These are phyloP conservation scores for Colletotrichum cordylinicola DNA, from an alignment of 2,329 filamentous ascomycete species.

Conservation along the genomic window DNA sequence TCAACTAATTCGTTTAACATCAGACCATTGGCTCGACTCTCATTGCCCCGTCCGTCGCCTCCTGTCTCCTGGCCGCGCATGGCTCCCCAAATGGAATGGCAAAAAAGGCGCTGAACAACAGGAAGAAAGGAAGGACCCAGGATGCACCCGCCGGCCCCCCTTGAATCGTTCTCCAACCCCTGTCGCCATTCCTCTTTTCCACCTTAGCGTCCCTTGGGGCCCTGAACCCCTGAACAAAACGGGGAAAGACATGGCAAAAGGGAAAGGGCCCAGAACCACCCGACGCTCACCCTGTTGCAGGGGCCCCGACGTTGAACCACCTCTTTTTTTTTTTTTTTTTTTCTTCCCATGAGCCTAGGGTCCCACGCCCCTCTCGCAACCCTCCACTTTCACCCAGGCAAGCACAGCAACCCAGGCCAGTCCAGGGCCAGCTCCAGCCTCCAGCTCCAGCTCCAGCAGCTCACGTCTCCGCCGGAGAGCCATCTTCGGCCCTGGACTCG, in stretches of 20 bases:
- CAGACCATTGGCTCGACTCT: not conserved
- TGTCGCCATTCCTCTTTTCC: constrained; percentile 9
- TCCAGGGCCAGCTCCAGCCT: not conserved
- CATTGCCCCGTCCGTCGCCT: not conserved
- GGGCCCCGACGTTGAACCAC: not conserved
- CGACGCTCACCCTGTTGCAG: not conserved
- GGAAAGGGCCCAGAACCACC: constrained; percentile 18
- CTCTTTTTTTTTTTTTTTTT: not conserved
- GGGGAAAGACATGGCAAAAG: constrained; percentile 17
- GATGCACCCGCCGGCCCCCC: constrained; percentile 1
- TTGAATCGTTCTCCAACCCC: not conserved
- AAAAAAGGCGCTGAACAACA: not conserved
- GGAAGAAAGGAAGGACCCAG: not conserved
- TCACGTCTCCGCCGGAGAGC: not conserved
- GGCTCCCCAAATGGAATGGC: not conserved
- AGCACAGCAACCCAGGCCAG: not conserved
- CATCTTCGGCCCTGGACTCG: not conserved
- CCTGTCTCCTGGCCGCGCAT: not conserved
- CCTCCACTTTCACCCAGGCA: not conserved
- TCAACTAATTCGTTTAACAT: not conserved
- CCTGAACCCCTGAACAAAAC: constrained; percentile 11
- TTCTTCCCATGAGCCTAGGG: not conserved
- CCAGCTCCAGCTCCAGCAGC: not conserved
- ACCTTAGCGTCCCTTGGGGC: constrained; percentile 1
- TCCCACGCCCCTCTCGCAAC: not conserved